These are phyloP conservation scores for Lepraria neglecta DNA, from an alignment of 495 filamentous ascomycete genomes.

Conservation along the genomic window DNA sequence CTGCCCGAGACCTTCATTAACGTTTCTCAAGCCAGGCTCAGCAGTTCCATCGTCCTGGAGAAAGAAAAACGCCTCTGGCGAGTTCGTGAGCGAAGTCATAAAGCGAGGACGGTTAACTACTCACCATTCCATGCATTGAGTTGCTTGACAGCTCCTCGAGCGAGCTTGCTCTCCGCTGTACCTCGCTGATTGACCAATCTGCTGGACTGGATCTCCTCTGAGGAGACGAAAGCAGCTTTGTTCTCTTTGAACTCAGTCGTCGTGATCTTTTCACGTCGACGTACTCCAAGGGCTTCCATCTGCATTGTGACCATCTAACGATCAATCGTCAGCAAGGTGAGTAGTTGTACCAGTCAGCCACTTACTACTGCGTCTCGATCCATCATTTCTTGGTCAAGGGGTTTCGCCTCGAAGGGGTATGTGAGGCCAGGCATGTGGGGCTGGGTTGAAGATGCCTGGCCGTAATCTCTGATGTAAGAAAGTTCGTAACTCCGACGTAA, in stretches of 20 bases:
- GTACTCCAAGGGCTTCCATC: conserved; percentile 13
- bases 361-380: neutral
- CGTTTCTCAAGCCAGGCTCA: conserved; percentile 17
- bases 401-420: no score
- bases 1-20: conserved; percentile 22
- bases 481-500: no score
- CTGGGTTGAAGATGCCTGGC: no score
- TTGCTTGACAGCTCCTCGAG: conserved; percentile 12
- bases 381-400: no score
- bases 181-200: conserved; percentile 22
- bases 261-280: conserved; percentile 13
- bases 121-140: conserved; percentile 7
- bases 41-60: conserved; percentile 21
- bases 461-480: no score
- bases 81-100: no score
- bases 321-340: neutral
- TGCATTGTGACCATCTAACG: neutral
- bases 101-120: neutral
- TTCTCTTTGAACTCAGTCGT: conserved; percentile 22
- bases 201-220: neutral
- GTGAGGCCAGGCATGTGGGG: no score
- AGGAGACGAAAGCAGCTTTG: neutral
- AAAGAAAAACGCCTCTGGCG: conserved; percentile 16
- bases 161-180: conserved; percentile 27
- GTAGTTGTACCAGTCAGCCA: neutral